Evolutionary conservation across 306 rosid genomes (phyloP), one percentile per base, ranked within the genome.

Genomic region (Morella rubra): DNA sequence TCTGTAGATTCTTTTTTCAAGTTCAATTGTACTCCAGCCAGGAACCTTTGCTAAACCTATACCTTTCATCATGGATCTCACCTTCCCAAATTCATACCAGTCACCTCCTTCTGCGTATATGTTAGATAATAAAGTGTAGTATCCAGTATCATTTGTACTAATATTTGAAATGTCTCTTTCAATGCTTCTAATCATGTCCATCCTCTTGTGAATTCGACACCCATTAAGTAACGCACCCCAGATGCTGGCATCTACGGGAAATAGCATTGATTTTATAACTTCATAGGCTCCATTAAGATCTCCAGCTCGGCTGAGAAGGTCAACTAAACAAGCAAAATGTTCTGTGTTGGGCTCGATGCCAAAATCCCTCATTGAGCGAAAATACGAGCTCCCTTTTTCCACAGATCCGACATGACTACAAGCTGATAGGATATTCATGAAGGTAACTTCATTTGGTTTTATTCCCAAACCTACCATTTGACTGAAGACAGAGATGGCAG

Each of bases 151-250:
- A 80, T 85, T 86, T 41, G 95, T 91, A 16, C 58, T 77, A 66
- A 90, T 77, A 55, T 83, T 83, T 50, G 47, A 22, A 52, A 91
- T 83, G 61, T 89, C 96, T 54, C 54, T 60, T 69, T 82, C 70
- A 46, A 94, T 87, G 69, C 67, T 83, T 65, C 82, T 72, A 71
- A 91, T 77, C 80, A 91, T 51, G 82, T 94, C 97, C 86, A 85
- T 71, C 80, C 91, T 81, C 61, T 79, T 80, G 81, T 94, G 92
- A 72, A 94, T 94, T 77, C 95, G 82, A 80, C 98, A 94, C 0
- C 98, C 98, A 46, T 94, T 92, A 27, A 94, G 91, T 71, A 94
- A 73, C 83, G 96, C 82, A 32, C 95, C 90, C 97, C 96, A 94
- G 69, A 89, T 87, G 86, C 97, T 89, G 52, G 98, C 89, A 76